Evolutionary conservation across 768 basidiomycete species (phyloP), one percentile per base, ranked within the genome.

Genomic region (Sporobolomyces pararoseus): DNA sequence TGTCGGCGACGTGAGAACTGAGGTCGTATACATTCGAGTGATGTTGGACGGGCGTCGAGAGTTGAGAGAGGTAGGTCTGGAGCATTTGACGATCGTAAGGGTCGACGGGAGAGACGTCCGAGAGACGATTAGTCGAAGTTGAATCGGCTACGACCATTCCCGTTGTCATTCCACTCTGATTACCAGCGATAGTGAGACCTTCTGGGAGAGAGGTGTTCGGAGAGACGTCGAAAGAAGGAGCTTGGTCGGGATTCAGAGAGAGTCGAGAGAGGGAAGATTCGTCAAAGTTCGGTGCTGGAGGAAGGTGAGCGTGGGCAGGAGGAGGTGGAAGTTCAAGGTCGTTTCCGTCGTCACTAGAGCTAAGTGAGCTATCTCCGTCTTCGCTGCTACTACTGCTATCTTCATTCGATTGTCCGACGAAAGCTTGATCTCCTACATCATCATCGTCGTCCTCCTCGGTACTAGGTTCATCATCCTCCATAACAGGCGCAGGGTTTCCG

Each of bases 91-190:
- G 83, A 70, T 90, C 87, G 75, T 88, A 89, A 4, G 94, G 76
- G 61, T 76, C 51, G 68, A 75, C 27, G 4, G 35, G 39, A 5
- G 55, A 17, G 4, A 39, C 17, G 12, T 13, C 23, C 47, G 61
- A 32, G 47, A 32, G 32, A 9, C 47, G 31, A 25, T 34, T 90
- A 88, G 82, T 92, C 95, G 9, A 93, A 92, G 75, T 95, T 94
- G 4, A 87, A 83, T 42, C 27, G 68, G 37, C 58, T 23, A 78
- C 53, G 34, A 70, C 52, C 73, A 77, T 75, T 35, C 62, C 57
- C 39, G 69, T 70, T 25, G 63, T 71, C 55, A 74, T 72, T 23
- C 76, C 70, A 25, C 69, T 76, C 63, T 77, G 76, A 49, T 77
- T 72, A 39, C 71, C 70, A 1, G 76, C 73, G 70, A 81, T 80